Base-by-base conservation (phyloP, 495 filamentous ascomycete genomes). In the Amniculicola lignicola region DNA sequence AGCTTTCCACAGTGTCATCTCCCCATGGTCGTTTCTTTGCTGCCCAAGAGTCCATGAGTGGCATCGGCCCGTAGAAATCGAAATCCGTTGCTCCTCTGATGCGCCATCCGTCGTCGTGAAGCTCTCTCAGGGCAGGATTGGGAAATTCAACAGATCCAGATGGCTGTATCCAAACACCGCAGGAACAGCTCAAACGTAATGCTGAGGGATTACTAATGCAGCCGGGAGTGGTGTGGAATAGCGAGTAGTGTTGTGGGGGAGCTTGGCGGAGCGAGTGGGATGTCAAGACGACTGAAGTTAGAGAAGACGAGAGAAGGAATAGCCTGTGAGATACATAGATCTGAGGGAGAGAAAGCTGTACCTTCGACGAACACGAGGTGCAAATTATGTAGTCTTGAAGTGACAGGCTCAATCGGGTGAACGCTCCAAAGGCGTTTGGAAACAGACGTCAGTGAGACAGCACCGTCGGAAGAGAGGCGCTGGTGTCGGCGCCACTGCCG, bases 21-120 rank as follows among this genome's bases (percentile, higher is more conserved):
- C 61, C 61, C 61, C 61, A 64, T 56, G 61, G 61, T 33, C 61
- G 36, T 53, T 64, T 64, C 57, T 52, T 60, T 57, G 29, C 31
- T 16, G 51, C 42, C 51, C 57, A 33, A 48, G 61, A 52, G 40
- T 59, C 61, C 61, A 64, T 64, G 46, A 57, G 56, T 60, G 18
- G 45, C 43, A 56, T 53, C 35, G 46, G 46, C 47, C 52, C 61
- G 51, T 29, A 38, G 29, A 28, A 47, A 42, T 53, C 50, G n/a
- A n/a, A n/a, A 44, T 43, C 31, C 36, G 43, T 36, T 51, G 19
- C 22, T 19, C 36, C 39, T 52, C 38, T 46, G 39, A 43, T 44
- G 42, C 61, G 61, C 61, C 61, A 64, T 64, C 33, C 61, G 61
- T 51, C 44, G 53, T 15, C 9, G 11, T 42, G 39, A 49, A 37